A percentile compares a stretch with the other conserved stretches of the same genome.
phyloP scores from a whole-genome alignment of 1,284 basidiomycete species.

The Kwoniella shivajii region DNA sequence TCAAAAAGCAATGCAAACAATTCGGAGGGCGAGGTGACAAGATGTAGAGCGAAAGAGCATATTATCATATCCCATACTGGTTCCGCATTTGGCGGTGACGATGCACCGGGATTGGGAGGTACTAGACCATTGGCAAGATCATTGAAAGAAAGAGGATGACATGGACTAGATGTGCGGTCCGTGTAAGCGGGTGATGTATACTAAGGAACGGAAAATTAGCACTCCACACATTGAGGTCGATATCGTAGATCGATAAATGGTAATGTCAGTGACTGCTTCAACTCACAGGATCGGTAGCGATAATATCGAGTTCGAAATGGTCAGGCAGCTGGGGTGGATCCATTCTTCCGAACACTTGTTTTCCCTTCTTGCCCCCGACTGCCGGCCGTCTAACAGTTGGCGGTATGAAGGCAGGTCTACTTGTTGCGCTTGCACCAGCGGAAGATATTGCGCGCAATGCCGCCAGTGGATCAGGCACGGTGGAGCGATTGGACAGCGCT shows the following conservation, averaged over 20 bases:
- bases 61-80: conserved; percentile 63
- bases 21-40: conserved; percentile 64
- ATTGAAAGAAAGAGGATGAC: conserved; percentile 60
- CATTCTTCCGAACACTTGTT: conserved; percentile 7
- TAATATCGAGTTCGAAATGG: conserved; percentile 28
- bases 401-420: conserved; percentile 41
- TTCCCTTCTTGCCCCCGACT: not conserved
- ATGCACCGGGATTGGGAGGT: conserved; percentile 39
- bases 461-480: conserved; percentile 18
- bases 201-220: conserved; percentile 40
- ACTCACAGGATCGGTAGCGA: conserved; percentile 56
- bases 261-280: not conserved
- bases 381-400: conserved; percentile 29
- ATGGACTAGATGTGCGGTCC: conserved; percentile 58
- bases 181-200: conserved; percentile 61
- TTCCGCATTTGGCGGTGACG: conserved; percentile 6
- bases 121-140: conserved; percentile 61
- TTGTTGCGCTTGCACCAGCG: not conserved
- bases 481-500: not conserved
- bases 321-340: conserved; percentile 21
- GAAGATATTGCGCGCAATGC: conserved; percentile 9
- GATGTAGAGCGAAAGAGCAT: conserved; percentile 72
- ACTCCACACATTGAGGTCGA: no score
- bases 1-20: conserved; percentile 67
- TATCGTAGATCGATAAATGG: not conserved